These are phyloP conservation scores for Hippophae rhamnoides DNA, from an alignment of 306 rosid species.

Conservation along the genomic window DNA sequence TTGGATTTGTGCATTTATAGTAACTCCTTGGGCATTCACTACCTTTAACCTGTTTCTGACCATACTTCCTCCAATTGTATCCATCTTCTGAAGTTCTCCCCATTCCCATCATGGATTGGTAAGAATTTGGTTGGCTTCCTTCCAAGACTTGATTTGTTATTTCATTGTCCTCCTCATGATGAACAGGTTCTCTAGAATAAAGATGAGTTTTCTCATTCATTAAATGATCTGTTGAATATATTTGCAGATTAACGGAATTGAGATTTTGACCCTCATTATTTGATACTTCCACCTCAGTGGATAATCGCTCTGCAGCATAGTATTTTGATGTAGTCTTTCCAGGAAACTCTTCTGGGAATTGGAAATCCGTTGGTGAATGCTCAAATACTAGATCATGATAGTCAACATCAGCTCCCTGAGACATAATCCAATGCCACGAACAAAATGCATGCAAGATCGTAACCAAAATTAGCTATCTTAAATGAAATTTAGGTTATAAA, in stretches of 20 bases:
- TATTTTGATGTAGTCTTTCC: conserved; percentile 21
- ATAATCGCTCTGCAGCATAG: conserved; percentile 24
- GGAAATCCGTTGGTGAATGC: conserved; percentile 36
- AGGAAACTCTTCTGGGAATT: conserved; percentile 41
- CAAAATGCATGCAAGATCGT: conserved; percentile 18
- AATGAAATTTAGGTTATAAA: conserved; percentile 3
- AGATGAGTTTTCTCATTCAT: conserved; percentile 25
- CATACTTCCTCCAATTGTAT: conserved; percentile 93
- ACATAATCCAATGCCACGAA: conserved; percentile 18
- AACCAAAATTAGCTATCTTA: conserved; percentile 1
- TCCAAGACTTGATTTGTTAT: conserved; percentile 25
- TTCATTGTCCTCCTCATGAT: conserved; percentile 20
- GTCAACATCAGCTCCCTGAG: conserved; percentile 36
- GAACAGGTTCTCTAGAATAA: conserved; percentile 22
- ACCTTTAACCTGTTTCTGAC: conserved; percentile 91
- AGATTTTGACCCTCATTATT: conserved; percentile 18
- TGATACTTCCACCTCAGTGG: conserved; percentile 24
- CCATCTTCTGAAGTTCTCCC: conserved; percentile 66
- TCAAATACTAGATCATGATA: conserved; percentile 27
- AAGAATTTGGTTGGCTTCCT: conserved; percentile 38
- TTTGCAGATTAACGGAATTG: conserved; percentile 25
- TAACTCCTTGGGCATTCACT: conserved; percentile 93
- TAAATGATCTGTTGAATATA: conserved; percentile 26
- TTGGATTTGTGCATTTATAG: conserved; percentile 70
- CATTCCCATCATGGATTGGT: conserved; percentile 26